A percentile compares a stretch with the other conserved stretches of the same genome.
phyloP scores from a whole-genome alignment of 371 early-diverging fungal genomes.

The Gilbertella persicaria region DNA sequence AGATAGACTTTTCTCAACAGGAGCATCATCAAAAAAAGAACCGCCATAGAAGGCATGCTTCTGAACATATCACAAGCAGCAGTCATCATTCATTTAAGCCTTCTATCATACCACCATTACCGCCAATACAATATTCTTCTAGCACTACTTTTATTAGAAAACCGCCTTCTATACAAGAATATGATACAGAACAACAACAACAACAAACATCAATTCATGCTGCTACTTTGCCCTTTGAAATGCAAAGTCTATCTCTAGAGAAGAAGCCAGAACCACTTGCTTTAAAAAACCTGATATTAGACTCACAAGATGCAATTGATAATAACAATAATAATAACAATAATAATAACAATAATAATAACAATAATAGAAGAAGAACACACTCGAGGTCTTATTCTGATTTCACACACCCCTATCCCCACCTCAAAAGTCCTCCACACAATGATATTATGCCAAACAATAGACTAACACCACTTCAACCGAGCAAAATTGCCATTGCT shows the following conservation, averaged over 20 bases:
- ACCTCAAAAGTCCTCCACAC: too few species aligned
- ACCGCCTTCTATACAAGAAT: neutral
- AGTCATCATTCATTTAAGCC: neutral
- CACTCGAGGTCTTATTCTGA: slow-evolving; percentile 52
- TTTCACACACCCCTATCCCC: slow-evolving; percentile 37
- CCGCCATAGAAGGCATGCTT: slow-evolving; percentile 16
- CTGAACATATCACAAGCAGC: slow-evolving; percentile 12
- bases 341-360: too few species aligned
- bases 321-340: slow-evolving; percentile 7
- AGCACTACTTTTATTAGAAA: neutral
- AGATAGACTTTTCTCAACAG: slow-evolving; percentile 5
- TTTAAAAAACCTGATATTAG: neutral
- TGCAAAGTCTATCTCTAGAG: slow-evolving; percentile 12
- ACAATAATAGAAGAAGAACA: slow-evolving; percentile 18
- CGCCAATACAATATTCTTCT: neutral
- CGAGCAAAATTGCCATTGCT: neutral
- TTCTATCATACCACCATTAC: neutral
- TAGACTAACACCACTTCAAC: neutral
- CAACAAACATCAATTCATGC: neutral
- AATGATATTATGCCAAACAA: slow-evolving; percentile 6
- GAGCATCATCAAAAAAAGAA: neutral
- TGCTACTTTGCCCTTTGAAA: slow-evolving; percentile 6
- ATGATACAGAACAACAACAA: too few species aligned
- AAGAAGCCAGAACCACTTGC: neutral
- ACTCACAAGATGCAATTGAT: slow-evolving; percentile 3